Percentiles rank a stretch among this genome's conserved stretches.
Evolutionary conservation across 805 yeast species (phyloP).

Genomic region (Limtongia smithiae): DNA sequence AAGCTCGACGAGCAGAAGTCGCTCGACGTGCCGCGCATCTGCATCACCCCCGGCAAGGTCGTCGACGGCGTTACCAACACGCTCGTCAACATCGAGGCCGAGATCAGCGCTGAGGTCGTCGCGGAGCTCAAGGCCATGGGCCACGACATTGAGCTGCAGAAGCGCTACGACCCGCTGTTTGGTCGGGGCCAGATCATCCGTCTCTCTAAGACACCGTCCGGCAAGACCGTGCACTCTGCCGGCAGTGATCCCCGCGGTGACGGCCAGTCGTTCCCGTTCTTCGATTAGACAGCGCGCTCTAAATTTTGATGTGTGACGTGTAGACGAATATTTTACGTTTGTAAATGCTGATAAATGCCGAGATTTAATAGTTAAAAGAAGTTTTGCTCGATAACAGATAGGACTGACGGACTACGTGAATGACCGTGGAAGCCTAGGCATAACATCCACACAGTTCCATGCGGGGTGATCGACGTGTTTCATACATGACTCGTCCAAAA

Average conservation of each 20-base stretch:
- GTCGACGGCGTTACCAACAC: constrained; percentile 54
- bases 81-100: constrained; percentile 61
- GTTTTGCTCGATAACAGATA: too few relatives aligned
- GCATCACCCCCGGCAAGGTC: constrained; percentile 64
- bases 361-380: too few relatives aligned
- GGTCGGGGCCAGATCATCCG: constrained; percentile 67
- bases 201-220: constrained; percentile 37
- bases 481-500: too few relatives aligned
- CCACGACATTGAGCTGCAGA: constrained; percentile 47
- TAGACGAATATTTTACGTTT: too few relatives aligned
- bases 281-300: constrained; percentile 13
- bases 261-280: constrained; percentile 53
- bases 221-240: constrained; percentile 53
- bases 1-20: constrained; percentile 69
- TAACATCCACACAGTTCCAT: too few relatives aligned
- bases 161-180: constrained; percentile 30
- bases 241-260: constrained; percentile 86
- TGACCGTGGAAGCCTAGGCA: too few relatives aligned
- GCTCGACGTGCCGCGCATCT: constrained; percentile 70
- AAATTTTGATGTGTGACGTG: too few relatives aligned
- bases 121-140: constrained; percentile 51
- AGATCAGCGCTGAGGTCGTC: constrained; percentile 49
- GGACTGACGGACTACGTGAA: too few relatives aligned
- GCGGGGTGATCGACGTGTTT: too few relatives aligned
- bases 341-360: too few relatives aligned